Base-by-base conservation (phyloP, 306 rosid species). In the Ziziphus jujuba region DNA sequence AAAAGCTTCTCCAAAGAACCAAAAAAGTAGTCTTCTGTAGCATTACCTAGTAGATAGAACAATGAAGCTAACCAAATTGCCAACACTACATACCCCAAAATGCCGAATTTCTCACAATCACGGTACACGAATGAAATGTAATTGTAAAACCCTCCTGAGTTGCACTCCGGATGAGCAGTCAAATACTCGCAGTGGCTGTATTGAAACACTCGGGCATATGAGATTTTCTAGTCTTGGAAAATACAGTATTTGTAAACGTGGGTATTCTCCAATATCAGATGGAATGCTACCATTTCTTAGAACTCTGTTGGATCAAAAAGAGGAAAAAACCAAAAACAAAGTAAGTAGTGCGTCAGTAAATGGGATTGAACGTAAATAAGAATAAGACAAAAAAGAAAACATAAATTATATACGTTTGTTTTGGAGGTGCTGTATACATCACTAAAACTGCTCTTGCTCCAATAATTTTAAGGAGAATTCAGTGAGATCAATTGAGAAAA, bases 21-120 rank as follows among this genome's bases (percentile, higher is more conserved):
- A 65, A 97, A 95, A 59, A 95, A 95, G 70, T 83, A 95, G 61
- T 95, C 99, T 0, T 97, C 99, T 0, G 99, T 97, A 33, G 97
- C 90, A 51, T 95, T 95, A 31, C 99, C 99, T 87, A 95, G 74
- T 11, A 88, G 79, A 82, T 90, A 95, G 85, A 95, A 95, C 88
- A 90, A 68, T 23, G 97, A 90, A 77, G 89, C 95, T 56, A 88
- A 79, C 97, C 97, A 95, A 64, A 85, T 20, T 17, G 63, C 61
- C 72, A 95, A 82, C 7, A 75, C 84, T 33, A 75, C 57, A 70
- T 85, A 90, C 28, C 99, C 99, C 74, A 95, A 66, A 48, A 84
- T 21, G 6, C 80, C 71, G 65, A 85, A 64, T 28, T 63, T 66
- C 56, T 73, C 75, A 72, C 99, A 95, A 59, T 76, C 82, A 77